Conservation (phyloP, 164 flowering plant genomes). For the Magnolia sinica region DNA sequence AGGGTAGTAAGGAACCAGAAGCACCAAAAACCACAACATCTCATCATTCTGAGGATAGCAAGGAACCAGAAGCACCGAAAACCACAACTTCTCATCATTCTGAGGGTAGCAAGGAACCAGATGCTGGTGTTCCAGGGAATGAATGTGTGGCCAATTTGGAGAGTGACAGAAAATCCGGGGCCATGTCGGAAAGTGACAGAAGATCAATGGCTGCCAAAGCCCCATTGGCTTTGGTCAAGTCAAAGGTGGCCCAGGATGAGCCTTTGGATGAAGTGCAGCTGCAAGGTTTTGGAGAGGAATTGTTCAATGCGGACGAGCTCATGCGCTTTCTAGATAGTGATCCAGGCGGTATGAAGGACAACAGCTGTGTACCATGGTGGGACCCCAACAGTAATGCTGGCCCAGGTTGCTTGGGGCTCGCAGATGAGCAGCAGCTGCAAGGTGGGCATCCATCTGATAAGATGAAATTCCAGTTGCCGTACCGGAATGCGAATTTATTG, state of each 20-base stretch:
- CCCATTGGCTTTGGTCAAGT: not conserved
- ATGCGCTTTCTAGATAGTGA: constrained; percentile 20
- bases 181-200: constrained; percentile 5
- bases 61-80: constrained; percentile 6
- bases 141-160: constrained; percentile 2
- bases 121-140: not conserved
- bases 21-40: not conserved
- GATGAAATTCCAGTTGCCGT: constrained; percentile 28
- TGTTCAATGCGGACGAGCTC: constrained; percentile 53
- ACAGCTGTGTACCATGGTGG: not conserved
- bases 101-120: constrained; percentile 10
- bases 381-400: not conserved
- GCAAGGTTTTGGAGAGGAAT: constrained; percentile 29
- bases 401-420: not conserved
- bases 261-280: not conserved
- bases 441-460: constrained; percentile 17
- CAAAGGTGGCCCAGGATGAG: not conserved
- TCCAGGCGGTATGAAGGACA: not conserved
- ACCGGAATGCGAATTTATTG: constrained; percentile 34
- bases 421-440: not conserved
- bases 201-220: not conserved
- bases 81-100: not conserved
- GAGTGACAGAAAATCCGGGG: constrained; percentile 5
- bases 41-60: not conserved
- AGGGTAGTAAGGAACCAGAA: not conserved